These are phyloP conservation scores for Paraglomus occultum DNA, from an alignment of 192 early-diverging fungal genomes.

Conservation along the genomic window DNA sequence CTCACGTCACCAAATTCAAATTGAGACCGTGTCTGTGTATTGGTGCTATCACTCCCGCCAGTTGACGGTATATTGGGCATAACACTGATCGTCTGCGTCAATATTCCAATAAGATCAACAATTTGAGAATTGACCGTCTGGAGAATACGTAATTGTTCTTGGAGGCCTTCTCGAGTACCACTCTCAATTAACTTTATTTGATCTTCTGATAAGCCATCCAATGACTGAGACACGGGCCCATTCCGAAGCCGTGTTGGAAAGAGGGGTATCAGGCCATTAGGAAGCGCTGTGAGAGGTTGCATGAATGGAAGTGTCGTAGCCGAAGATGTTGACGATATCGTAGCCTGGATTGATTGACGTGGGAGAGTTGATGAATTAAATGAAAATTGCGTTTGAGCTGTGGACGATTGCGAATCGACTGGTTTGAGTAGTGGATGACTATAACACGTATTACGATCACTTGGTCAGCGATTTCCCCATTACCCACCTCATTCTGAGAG, in stretches of 20 bases:
- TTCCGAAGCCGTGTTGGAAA: constrained; percentile 36
- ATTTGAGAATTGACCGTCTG: constrained; percentile 63
- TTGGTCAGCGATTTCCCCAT: no score
- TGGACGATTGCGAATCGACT: background rate
- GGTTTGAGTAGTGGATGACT: constrained; percentile 6
- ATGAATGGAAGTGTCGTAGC: constrained; percentile 17
- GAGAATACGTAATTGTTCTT: constrained; percentile 63
- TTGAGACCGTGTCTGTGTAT: no score
- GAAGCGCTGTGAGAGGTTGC: background rate
- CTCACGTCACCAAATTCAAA: no score
- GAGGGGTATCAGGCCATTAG: constrained; percentile 41
- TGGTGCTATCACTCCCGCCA: background rate
- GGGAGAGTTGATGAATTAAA: constrained; percentile 19
- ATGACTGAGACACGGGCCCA: constrained; percentile 18
- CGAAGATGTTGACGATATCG: background rate
- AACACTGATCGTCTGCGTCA: constrained; percentile 42
- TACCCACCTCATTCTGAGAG: background rate
- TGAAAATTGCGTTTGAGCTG: constrained; percentile 10
- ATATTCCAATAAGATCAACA: constrained; percentile 41
- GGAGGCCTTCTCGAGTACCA: constrained; percentile 58
- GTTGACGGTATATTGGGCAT: constrained; percentile 30
- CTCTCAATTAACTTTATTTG: constrained; percentile 55
- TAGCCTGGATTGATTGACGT: constrained; percentile 6
- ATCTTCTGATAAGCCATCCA: constrained; percentile 54
- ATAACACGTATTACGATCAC: no score